phyloP scores from a whole-genome alignment of 2,329 filamentous ascomycete genomes.

The Xylaria sp. region DNA sequence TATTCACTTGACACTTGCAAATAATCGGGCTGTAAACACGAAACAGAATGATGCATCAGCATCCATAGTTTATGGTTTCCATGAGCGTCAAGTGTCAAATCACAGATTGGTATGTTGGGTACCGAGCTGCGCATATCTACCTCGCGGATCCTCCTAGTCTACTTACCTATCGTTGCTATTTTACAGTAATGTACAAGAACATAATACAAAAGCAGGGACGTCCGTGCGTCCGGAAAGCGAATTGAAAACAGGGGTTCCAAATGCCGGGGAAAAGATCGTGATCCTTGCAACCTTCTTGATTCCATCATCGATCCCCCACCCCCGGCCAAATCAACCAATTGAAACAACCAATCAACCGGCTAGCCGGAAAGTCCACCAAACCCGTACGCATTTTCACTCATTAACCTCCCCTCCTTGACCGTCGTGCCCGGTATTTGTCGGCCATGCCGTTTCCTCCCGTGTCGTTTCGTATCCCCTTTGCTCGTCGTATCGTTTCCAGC shows the following conservation, averaged over 20 bases:
- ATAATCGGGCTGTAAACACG: neutral
- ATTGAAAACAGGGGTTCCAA: neutral
- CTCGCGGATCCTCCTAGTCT: conserved; percentile 3
- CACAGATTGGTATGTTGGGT: conserved; percentile 11
- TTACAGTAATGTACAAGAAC: conserved; percentile 13
- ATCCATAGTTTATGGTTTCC: neutral
- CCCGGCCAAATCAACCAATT: neutral
- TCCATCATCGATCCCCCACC: neutral
- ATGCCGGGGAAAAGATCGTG: conserved; percentile 11
- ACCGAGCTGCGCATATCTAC: conserved; percentile 14
- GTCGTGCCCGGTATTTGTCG: neutral
- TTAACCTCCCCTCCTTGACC: neutral
- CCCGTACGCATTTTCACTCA: neutral
- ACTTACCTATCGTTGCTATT: neutral
- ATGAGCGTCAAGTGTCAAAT: neutral
- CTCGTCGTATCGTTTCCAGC: neutral
- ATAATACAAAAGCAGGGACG: conserved; percentile 13
- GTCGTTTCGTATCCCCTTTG: neutral
- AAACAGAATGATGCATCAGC: neutral
- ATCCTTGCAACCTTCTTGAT: neutral
- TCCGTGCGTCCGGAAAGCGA: neutral
- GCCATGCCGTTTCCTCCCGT: neutral
- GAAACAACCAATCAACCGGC: too few relatives aligned
- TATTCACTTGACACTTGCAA: neutral
- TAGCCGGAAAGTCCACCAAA: neutral